Base-by-base conservation (phyloP, 2,329 filamentous ascomycete genomes). In the Orbilia brochopaga region DNA sequence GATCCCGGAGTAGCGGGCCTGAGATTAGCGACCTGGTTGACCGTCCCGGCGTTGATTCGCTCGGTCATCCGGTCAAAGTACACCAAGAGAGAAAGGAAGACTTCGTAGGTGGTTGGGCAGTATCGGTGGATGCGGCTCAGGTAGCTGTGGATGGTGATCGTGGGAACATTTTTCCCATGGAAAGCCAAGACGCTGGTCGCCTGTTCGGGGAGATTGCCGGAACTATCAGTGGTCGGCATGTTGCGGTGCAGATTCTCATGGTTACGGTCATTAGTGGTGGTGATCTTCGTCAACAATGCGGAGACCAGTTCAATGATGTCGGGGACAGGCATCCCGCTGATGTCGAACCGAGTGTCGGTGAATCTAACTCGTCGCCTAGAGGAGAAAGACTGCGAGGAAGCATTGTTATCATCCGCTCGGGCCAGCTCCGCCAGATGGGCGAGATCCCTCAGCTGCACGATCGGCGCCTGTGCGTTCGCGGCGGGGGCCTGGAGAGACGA, bases 21-120 rank as follows among this genome's bases (percentile, higher is more conserved):
- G 37, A 73, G 32, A 30, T 63, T 69, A 44, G 59, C 54, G 52
- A 53, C 55, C 61, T 73, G 62, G 55, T 72, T 53, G 37, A 67
- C 64, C 10, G 64, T 63, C 55, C 62, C 59, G 15, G 58, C 88
- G 78, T 97, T 97, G 69, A 97, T 92, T 67, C 91, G 86, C 79
- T 97, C 94, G 48, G 93, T 97, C 94, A 99, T 99, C 73, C 94
- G 90, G 79, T 99, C 94, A 80, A 99, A 99, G 80, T 97, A 99
- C 32, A 99, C 92, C 62, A 99, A 82, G 77, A 99, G 81, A 78
- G 92, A 97, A 70, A 99, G 82, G 78, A 99, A 99, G 0, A 99
- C 94, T 80, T 99, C 94, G 79, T 96, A 99, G 0, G 94, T 97
- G 4, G 94, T 97, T 0, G 94, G 94, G 78, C 94, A 99, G 81